A percentile compares a stretch with the other conserved stretches of the same genome.
These are phyloP conservation scores for Drechslera avenae DNA, from an alignment of 2,329 filamentous ascomycete genomes.

Conservation along the genomic window DNA sequence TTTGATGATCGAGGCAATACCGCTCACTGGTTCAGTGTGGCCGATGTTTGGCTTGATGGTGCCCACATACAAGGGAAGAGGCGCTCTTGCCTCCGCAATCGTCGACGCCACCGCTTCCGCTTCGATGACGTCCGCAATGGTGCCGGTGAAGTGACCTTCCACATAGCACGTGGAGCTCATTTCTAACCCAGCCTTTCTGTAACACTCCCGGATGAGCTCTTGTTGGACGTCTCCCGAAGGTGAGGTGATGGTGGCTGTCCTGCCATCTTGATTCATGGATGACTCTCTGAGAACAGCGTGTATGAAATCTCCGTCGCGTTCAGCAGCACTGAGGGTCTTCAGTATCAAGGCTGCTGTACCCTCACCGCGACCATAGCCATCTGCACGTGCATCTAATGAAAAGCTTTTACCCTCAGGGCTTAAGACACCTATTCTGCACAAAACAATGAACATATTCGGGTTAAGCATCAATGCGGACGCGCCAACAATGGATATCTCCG, in stretches of 20 bases:
- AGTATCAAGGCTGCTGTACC: neutral
- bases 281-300: conserved; percentile 2
- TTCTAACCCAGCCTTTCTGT: conserved; percentile 3
- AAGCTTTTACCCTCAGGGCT: neutral
- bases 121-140: conserved; percentile 46
- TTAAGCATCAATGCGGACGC: neutral
- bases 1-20: too few species aligned
- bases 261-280: conserved; percentile 1
- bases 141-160: conserved; percentile 55
- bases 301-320: neutral
- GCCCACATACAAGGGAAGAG: neutral
- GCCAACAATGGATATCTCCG: conserved; percentile 1
- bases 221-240: conserved; percentile 1
- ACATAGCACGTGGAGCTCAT: conserved; percentile 10
- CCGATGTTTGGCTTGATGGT: too few species aligned
- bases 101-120: conserved; percentile 1
- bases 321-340: neutral
- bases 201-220: neutral
- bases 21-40: too few species aligned
- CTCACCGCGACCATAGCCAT: conserved; percentile 3
- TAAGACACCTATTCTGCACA: neutral
- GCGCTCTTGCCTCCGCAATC: neutral
- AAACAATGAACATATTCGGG: conserved; percentile 1
- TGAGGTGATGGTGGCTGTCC: neutral
- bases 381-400: neutral